Conservation (phyloP, 2,329 filamentous ascomycete genomes). For the Tolypocladium nubicola region DNA sequence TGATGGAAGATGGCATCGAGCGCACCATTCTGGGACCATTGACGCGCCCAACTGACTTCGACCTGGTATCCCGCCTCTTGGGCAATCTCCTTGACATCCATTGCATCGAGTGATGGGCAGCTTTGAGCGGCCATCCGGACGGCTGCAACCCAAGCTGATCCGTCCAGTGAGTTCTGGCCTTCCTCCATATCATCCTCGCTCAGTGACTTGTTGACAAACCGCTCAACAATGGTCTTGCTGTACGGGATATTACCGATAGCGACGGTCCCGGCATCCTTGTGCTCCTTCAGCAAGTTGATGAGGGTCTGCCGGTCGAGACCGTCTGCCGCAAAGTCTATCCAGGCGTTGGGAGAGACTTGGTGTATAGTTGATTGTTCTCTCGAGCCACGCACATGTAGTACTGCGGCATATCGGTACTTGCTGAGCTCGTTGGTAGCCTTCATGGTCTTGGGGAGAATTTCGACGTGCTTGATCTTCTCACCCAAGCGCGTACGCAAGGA, state of each 20-base stretch:
- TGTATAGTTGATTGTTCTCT: background rate
- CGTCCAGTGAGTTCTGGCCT: background rate
- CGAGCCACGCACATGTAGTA: constrained; percentile 5
- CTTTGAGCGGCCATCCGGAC: too few species aligned
- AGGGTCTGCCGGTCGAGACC: constrained; percentile 1
- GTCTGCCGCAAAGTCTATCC: constrained; percentile 10
- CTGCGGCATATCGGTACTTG: constrained; percentile 16
- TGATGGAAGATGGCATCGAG: constrained; percentile 18
- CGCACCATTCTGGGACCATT: constrained; percentile 14
- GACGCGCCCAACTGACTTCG: constrained; percentile 32
- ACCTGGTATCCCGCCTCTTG: constrained; percentile 31
- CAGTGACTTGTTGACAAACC: too few species aligned
- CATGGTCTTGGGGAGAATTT: constrained; percentile 18
- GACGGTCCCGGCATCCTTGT: background rate
- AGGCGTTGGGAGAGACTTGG: constrained; percentile 3
- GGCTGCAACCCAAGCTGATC: background rate
- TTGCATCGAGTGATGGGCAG: background rate
- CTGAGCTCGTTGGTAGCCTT: constrained; percentile 17
- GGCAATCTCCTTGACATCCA: background rate
- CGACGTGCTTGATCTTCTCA: constrained; percentile 12
- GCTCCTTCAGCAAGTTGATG: constrained; percentile 3
- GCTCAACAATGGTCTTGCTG: too few species aligned
- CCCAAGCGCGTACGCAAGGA: constrained; percentile 1
- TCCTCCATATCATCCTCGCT: background rate
- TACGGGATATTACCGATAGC: too few species aligned